Percentiles rank a stretch among this genome's conserved stretches.
These are phyloP conservation scores for Ogataea methanolica DNA, from an alignment of 805 yeast genomes.

Conservation along the genomic window DNA sequence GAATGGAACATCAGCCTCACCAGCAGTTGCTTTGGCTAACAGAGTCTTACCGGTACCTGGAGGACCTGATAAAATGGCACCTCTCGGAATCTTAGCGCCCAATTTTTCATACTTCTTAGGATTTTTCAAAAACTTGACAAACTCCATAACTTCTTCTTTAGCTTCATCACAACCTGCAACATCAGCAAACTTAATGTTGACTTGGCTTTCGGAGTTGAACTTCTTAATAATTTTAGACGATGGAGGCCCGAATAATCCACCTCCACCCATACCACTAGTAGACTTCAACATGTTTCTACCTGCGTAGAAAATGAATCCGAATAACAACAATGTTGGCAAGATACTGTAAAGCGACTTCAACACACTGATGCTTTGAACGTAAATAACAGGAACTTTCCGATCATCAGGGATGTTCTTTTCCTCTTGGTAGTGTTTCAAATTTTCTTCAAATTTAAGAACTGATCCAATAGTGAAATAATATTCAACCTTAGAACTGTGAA, in stretches of 20 bases:
- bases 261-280: conserved; percentile 53
- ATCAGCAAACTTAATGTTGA: conserved; percentile 77
- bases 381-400: conserved; percentile 74
- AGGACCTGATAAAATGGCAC: conserved; percentile 91
- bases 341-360: conserved; percentile 62
- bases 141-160: conserved; percentile 92
- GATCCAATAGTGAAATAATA: conserved; percentile 81
- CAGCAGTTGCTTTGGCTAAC: conserved; percentile 92
- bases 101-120: conserved; percentile 80
- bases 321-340: conserved; percentile 72
- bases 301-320: conserved; percentile 75
- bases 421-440: conserved; percentile 69
- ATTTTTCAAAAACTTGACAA: conserved; percentile 81
- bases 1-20: conserved; percentile 94
- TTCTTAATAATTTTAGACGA: conserved; percentile 77
- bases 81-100: conserved; percentile 94
- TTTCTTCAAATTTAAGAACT: conserved; percentile 78
- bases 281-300: conserved; percentile 52
- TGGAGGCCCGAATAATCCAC: conserved; percentile 46
- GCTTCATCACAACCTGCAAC: conserved; percentile 97
- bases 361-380: conserved; percentile 63
- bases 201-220: conserved; percentile 79
- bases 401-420: conserved; percentile 59
- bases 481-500: conserved; percentile 22
- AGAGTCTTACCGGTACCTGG: conserved; percentile 97